phyloP scores from a whole-genome alignment of 805 yeast species.

The Metschnikowia noctiluminum region DNA sequence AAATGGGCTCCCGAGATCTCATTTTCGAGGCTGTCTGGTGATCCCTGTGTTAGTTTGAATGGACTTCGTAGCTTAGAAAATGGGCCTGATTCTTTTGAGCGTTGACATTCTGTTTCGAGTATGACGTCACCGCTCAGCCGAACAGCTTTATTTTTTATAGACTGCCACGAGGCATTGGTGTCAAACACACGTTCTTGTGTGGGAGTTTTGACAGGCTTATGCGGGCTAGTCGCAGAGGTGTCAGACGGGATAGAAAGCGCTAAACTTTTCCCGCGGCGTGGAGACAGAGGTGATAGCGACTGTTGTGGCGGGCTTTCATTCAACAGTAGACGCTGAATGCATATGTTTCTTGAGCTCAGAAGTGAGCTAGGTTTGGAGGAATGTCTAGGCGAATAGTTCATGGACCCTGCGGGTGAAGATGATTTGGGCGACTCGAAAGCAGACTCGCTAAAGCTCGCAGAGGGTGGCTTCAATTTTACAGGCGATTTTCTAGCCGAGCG shows the following conservation, averaged over 20 bases:
- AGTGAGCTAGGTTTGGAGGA: conserved; percentile 29
- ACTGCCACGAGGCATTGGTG: neutral
- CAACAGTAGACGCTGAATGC: conserved; percentile 38
- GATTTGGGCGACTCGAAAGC: conserved; percentile 1
- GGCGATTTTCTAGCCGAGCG: conserved; percentile 5
- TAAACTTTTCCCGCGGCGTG: conserved; percentile 8
- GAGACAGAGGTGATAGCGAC: conserved; percentile 7
- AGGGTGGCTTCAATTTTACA: conserved; percentile 10
- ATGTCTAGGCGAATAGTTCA: conserved; percentile 40
- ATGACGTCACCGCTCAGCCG: neutral
- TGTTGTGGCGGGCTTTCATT: conserved; percentile 20
- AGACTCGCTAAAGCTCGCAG: conserved; percentile 5
- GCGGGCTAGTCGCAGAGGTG: conserved; percentile 1
- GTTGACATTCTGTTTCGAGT: neutral
- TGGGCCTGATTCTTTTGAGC: neutral
- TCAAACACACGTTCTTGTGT: neutral
- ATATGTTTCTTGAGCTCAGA: conserved; percentile 26
- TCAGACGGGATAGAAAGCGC: conserved; percentile 9
- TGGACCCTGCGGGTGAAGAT: conserved; percentile 12
- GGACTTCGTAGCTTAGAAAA: conserved; percentile 11
- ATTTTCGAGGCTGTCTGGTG: neutral
- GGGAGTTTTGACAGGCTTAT: conserved; percentile 1
- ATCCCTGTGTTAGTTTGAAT: conserved; percentile 1
- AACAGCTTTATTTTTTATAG: neutral
- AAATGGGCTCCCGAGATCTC: neutral